Percentiles rank a stretch among this genome's conserved stretches.
These are phyloP conservation scores for Diutina sp. DNA, from an alignment of 1,139 yeast species.

Conservation along the genomic window DNA sequence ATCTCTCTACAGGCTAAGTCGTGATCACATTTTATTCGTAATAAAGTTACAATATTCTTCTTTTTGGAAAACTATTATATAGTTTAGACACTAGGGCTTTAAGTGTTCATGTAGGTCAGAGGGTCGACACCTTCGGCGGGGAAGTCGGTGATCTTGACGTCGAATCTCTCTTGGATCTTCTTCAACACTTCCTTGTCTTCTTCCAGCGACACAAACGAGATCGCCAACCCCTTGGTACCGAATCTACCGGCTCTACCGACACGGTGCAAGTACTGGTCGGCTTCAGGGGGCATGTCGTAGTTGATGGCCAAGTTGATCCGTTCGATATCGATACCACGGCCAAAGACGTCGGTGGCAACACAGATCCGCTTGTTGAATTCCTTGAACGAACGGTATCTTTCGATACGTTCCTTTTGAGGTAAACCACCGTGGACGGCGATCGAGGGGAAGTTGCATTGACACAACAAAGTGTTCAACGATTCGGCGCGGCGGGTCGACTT, in stretches of 20 bases:
- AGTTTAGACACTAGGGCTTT: conserved; percentile 6
- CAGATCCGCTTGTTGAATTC: conserved; percentile 98
- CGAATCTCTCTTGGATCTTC: conserved; percentile 94
- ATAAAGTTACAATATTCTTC: not conserved
- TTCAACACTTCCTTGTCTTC: conserved; percentile 86
- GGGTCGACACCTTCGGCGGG: conserved; percentile 99
- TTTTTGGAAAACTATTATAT: not conserved
- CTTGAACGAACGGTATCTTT: conserved; percentile 89
- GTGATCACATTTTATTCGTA: not conserved
- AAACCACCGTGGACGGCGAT: conserved; percentile 94
- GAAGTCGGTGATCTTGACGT: conserved; percentile 86
- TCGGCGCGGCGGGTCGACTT: conserved; percentile 87
- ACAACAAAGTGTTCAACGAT: conserved; percentile 78
- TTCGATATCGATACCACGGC: conserved; percentile 99
- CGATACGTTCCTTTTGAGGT: conserved; percentile 97
- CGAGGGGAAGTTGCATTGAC: conserved; percentile 93
- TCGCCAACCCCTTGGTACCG: conserved; percentile 97
- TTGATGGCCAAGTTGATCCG: conserved; percentile 96
- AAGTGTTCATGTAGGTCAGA: conserved; percentile 95
- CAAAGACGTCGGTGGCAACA: conserved; percentile 96
- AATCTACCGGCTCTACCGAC: conserved; percentile 99
- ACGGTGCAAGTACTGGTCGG: conserved; percentile 97
- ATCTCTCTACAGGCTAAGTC: not conserved
- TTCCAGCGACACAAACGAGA: conserved; percentile 75
- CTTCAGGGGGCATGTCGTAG: conserved; percentile 84